Percentiles rank a stretch among this genome's conserved stretches.
phyloP scores from a whole-genome alignment of 176 grass and related monocot species.

The Oryza coarctata region DNA sequence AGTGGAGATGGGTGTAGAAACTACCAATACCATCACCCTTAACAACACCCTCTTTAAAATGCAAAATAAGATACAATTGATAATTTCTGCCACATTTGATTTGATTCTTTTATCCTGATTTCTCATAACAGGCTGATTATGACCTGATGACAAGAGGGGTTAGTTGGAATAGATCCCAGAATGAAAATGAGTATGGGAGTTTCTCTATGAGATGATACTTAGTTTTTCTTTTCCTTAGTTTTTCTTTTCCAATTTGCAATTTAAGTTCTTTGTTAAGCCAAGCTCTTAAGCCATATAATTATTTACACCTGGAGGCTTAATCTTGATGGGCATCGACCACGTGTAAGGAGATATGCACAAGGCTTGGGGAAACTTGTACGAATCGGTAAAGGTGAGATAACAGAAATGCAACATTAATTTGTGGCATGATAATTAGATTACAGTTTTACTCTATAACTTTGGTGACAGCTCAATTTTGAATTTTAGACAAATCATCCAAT shows the following conservation, averaged over 20 bases:
- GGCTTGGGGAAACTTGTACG: conserved; percentile 77
- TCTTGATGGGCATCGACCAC: conserved; percentile 80
- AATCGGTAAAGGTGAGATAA: conserved; percentile 87
- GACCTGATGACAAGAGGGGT: conserved; percentile 56
- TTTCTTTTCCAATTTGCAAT: conserved; percentile 26
- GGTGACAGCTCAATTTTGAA: neutral
- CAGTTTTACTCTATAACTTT: neutral
- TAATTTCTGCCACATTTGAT: conserved; percentile 29
- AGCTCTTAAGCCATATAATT: conserved; percentile 13
- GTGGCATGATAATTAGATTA: neutral
- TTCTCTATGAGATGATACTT: neutral
- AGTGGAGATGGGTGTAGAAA: neutral
- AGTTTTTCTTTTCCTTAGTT: conserved; percentile 29
- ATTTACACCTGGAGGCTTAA: conserved; percentile 66
- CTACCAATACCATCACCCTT: neutral
- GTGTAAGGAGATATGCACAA: conserved; percentile 86
- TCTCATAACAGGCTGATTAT: conserved; percentile 66
- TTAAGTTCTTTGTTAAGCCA: conserved; percentile 17
- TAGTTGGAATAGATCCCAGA: conserved; percentile 60
- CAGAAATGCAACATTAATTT: conserved; percentile 8
- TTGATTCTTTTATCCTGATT: conserved; percentile 19
- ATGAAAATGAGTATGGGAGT: conserved; percentile 66
- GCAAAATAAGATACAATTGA: neutral
- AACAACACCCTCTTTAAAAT: neutral
- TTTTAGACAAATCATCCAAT: neutral